These are phyloP conservation scores for Hibiscus tridactylites DNA, from an alignment of 345 rosid species.

Conservation along the genomic window DNA sequence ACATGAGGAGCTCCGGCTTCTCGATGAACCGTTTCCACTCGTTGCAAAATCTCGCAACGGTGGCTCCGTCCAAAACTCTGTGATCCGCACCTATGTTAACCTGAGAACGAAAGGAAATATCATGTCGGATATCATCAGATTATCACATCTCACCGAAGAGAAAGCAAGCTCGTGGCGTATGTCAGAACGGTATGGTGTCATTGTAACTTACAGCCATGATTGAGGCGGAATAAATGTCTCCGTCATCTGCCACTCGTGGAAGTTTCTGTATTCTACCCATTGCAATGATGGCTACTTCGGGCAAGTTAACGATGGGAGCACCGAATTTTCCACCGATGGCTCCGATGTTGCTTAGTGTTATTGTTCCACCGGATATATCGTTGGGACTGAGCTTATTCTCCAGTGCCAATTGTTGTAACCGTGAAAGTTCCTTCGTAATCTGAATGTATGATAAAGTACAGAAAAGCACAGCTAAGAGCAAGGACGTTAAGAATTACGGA, in stretches of 20 bases:
- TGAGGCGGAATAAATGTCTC: slow-evolving; percentile 55
- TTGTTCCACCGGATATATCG: slow-evolving; percentile 78
- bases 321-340: slow-evolving; percentile 92
- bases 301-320: slow-evolving; percentile 79
- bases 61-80: slow-evolving; percentile 85
- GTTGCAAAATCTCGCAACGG: slow-evolving; percentile 79
- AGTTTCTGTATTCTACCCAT: slow-evolving; percentile 82
- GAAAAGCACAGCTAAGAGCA: not conserved
- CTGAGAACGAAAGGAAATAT: slow-evolving; percentile 21
- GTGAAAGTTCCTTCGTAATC: slow-evolving; percentile 76
- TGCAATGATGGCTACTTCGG: slow-evolving; percentile 87
- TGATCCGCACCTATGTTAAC: slow-evolving; percentile 89
- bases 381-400: slow-evolving; percentile 49
- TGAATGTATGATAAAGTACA: slow-evolving; percentile 3
- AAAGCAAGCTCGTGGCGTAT: not conserved
- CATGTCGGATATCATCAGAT: not conserved
- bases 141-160: not conserved
- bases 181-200: not conserved
- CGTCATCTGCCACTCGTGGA: slow-evolving; percentile 54
- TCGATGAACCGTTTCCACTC: slow-evolving; percentile 82
- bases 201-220: slow-evolving; percentile 55
- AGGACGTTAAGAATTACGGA: not conserved
- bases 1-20: slow-evolving; percentile 73
- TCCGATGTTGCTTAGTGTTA: slow-evolving; percentile 86
- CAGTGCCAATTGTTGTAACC: slow-evolving; percentile 61